Evolutionary conservation across 371 early-diverging fungal species (phyloP), one percentile per base, ranked within the genome.

Genomic region (Mucor racemosus): DNA sequence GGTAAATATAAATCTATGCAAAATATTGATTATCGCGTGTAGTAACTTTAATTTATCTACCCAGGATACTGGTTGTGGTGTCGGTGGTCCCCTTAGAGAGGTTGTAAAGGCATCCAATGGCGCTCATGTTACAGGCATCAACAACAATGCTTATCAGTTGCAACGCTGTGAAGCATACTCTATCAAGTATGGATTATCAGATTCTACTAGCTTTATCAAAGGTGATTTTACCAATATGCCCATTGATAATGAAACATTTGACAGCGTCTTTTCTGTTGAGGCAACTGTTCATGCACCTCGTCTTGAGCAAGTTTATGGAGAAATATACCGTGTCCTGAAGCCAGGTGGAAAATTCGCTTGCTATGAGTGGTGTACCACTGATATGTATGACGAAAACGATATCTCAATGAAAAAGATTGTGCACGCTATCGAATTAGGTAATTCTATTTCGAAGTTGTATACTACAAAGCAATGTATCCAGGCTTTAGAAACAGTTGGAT

Each of bases 71-170:
- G 94, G 94, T 21, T 93, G 94, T 63, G 94, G 94, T 70, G 94
- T 93, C 26, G 94, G 80, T 63, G 94, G 94, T 21, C 94, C 94
- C 4, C 80, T 92, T 10, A 86, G 94, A 48, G 93, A 93, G 69
- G 84, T 92, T 64, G 86, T 90, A 50, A 84, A 89, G 67, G 82
- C 91, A 69, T 84, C 90, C 44, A 90, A 90, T 2, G 88, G 90
- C 41, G 77, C 80, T 34, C 88, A 85, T 68, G 86, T 93, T 59
- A 89, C 89, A 13, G 94, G 94, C 11, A 77, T 93, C 63, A 93
- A 93, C 79, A 93, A 93, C 86, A 93, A 93, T 79, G 86, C 86
- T 48, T 93, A 93, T 75, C 94, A 93, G 76, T 86, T 93, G 46
- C 85, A 92, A 72, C 86, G 91, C 3, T 90, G 89, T 72, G 72